Percentiles rank a stretch among this genome's conserved stretches.
Evolutionary conservation across 1,284 basidiomycete species (phyloP).

Genomic region (Heterobasidion occidentale): DNA sequence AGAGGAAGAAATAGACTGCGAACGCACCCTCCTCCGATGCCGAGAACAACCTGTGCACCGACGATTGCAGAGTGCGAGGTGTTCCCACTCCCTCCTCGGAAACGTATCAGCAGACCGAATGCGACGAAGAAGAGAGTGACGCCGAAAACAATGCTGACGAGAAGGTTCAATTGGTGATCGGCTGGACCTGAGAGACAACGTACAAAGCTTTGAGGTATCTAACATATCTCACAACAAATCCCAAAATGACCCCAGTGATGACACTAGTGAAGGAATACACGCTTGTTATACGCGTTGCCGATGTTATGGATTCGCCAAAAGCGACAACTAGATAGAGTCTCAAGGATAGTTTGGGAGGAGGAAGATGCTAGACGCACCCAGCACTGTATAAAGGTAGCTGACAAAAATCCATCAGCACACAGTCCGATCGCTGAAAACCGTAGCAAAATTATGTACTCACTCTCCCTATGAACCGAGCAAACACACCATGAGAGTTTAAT

Average conservation of each 20-base stretch:
- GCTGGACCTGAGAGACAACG: neutral
- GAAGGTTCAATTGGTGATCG: neutral
- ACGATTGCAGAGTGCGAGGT: neutral
- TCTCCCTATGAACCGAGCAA: neutral
- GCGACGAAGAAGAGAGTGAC: neutral
- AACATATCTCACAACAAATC: neutral
- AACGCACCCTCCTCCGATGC: neutral
- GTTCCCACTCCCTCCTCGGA: neutral
- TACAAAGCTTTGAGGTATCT: neutral
- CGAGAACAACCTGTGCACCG: neutral
- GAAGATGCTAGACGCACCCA: neutral
- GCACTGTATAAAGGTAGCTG: neutral
- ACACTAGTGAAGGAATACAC: neutral
- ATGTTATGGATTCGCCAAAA: neutral
- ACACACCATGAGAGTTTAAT: neutral
- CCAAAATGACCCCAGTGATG: neutral
- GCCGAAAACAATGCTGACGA: neutral
- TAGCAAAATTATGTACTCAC: neutral
- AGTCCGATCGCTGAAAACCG: too few species aligned
- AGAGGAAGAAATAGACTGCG: neutral
- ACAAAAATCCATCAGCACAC: neutral
- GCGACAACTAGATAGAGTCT: neutral
- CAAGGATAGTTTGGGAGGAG: neutral
- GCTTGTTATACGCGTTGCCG: neutral
- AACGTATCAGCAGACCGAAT: neutral